Evolutionary conservation across 225 moss, liverwort and hornwort species (phyloP).

Genomic region (Thuidium tamariscinum): DNA sequence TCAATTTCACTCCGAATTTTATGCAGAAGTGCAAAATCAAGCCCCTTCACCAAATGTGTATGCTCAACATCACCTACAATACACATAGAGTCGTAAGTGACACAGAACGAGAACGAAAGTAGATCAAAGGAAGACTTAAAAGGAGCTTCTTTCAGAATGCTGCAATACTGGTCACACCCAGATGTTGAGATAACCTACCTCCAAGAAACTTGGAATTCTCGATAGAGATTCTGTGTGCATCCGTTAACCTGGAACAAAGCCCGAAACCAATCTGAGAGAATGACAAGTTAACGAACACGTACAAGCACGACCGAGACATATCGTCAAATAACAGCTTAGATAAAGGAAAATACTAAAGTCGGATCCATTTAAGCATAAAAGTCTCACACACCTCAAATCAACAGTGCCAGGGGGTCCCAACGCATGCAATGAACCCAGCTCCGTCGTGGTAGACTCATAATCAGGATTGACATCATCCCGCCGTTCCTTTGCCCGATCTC

Average conservation of each 20-base stretch:
- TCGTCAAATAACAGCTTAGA: not conserved
- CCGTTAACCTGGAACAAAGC: slow-evolving; percentile 63
- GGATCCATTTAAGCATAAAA: not conserved
- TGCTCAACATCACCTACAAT: slow-evolving; percentile 97
- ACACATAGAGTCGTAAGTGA: not conserved
- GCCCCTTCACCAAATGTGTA: slow-evolving; percentile 98
- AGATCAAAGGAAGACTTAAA: not conserved
- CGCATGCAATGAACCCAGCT: slow-evolving; percentile 94
- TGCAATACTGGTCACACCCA: not conserved
- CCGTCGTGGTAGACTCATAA: slow-evolving; percentile 83
- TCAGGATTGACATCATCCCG: slow-evolving; percentile 99
- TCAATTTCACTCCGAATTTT: slow-evolving; percentile 99
- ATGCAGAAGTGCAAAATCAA: slow-evolving; percentile 97
- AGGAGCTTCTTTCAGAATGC: not conserved
- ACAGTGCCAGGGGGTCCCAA: slow-evolving; percentile 95
- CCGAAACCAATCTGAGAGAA: not conserved
- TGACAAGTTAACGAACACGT: not conserved
- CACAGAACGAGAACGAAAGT: not conserved
- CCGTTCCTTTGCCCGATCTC: slow-evolving; percentile 96
- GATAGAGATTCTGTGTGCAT: slow-evolving; percentile 93
- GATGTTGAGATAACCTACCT: slow-evolving; percentile 31
- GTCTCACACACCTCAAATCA: slow-evolving; percentile 57
- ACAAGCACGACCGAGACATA: not conserved
- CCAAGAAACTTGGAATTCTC: slow-evolving; percentile 99
- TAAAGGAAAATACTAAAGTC: not conserved